Evolutionary conservation across 192 early-diverging fungal genomes (phyloP).

Genomic region (Dissophora globulifera): DNA sequence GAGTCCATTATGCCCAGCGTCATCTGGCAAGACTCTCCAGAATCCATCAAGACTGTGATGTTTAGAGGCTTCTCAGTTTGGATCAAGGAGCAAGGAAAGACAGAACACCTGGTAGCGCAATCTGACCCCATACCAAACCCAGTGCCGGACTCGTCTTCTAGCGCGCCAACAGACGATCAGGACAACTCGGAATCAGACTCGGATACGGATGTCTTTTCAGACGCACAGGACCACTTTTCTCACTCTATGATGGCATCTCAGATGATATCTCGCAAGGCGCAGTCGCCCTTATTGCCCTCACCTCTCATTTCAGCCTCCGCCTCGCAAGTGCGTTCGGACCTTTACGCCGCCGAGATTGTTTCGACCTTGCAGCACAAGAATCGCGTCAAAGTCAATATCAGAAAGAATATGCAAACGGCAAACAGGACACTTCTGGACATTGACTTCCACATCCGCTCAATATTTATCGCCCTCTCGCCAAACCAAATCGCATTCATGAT

Average conservation of each 20-base stretch:
- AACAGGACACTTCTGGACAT: slow-evolving; percentile 45
- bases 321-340: not conserved
- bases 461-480: slow-evolving; percentile 50
- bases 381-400: slow-evolving; percentile 57
- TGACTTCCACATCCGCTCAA: slow-evolving; percentile 53
- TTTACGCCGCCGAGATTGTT: slow-evolving; percentile 59
- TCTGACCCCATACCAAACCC: not conserved
- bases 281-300: not conserved
- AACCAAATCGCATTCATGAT: slow-evolving; percentile 58
- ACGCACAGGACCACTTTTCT: slow-evolving; percentile 41
- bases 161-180: not conserved
- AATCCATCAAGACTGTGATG: slow-evolving; percentile 63
- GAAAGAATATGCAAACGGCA: slow-evolving; percentile 30
- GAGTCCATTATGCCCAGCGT: slow-evolving; percentile 37
- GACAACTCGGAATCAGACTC: slow-evolving; percentile 37
- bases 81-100: slow-evolving; percentile 46
- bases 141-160: not conserved
- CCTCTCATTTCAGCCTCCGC: not conserved
- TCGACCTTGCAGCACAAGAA: slow-evolving; percentile 60
- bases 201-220: slow-evolving; percentile 40
- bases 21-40: slow-evolving; percentile 48
- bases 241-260: slow-evolving; percentile 34
- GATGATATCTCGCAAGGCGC: not conserved
- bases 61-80: slow-evolving; percentile 62
- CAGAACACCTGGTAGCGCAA: not conserved